Evolutionary conservation across 1,284 basidiomycete species (phyloP).

Genomic region (Ceratobasidium sp.): DNA sequence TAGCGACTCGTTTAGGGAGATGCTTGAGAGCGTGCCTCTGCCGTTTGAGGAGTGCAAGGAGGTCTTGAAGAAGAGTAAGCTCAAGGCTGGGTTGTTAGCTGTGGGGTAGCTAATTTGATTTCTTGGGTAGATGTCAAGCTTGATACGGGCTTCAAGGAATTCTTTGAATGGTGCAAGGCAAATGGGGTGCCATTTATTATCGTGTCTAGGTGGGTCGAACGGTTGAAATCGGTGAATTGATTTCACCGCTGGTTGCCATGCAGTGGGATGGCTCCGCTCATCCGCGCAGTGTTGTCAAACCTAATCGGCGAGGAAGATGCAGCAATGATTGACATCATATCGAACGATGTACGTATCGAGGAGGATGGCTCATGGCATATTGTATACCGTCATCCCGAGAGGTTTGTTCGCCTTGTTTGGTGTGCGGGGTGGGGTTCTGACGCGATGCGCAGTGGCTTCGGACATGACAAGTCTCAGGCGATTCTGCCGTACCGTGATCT

Average conservation of each 20-base stretch:
- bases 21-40: slow-evolving; percentile 80
- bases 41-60: slow-evolving; percentile 86
- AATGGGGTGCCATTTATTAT: slow-evolving; percentile 89
- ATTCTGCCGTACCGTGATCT: slow-evolving; percentile 88
- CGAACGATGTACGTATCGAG: slow-evolving; percentile 82
- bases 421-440: not conserved
- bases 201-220: slow-evolving; percentile 79
- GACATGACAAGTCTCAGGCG: slow-evolving; percentile 93
- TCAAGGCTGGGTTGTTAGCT: slow-evolving; percentile 43
- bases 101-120: not conserved
- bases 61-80: slow-evolving; percentile 70
- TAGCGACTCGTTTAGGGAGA: slow-evolving; percentile 83
- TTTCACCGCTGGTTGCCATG: not conserved
- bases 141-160: slow-evolving; percentile 89
- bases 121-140: slow-evolving; percentile 79
- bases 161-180: slow-evolving; percentile 83
- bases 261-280: slow-evolving; percentile 92
- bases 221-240: slow-evolving; percentile 11
- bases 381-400: slow-evolving; percentile 88
- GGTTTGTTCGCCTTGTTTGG: slow-evolving; percentile 61
- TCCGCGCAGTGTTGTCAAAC: slow-evolving; percentile 86
- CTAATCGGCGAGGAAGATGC: slow-evolving; percentile 82
- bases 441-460: slow-evolving; percentile 71
- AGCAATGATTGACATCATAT: slow-evolving; percentile 85
- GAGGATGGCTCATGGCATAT: slow-evolving; percentile 85